phyloP scores from a whole-genome alignment of 495 filamentous ascomycete genomes.

The Podospora australis region DNA sequence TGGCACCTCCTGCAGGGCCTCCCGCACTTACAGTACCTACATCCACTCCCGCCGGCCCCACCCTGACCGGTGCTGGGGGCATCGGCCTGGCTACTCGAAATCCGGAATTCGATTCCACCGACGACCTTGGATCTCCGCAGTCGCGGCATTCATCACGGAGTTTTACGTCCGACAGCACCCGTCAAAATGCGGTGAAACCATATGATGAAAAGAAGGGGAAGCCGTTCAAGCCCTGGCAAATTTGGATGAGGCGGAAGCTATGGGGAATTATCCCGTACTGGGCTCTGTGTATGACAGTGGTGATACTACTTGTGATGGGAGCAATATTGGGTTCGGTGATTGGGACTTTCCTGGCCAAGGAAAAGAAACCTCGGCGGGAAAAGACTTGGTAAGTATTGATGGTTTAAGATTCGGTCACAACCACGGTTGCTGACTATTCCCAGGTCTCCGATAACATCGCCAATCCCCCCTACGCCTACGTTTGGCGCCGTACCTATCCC shows the following conservation, averaged over 20 bases:
- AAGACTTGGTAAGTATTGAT: slow-evolving; percentile 24
- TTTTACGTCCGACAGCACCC: slow-evolving; percentile 39
- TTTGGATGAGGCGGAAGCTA: slow-evolving; percentile 49
- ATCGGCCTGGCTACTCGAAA: slow-evolving; percentile 48
- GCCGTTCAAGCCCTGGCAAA: slow-evolving; percentile 48
- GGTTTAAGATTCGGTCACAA: too few species aligned
- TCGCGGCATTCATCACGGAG: slow-evolving; percentile 49
- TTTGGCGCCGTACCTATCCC: slow-evolving; percentile 60
- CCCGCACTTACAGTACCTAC: slow-evolving; percentile 3
- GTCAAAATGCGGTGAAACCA: slow-evolving; percentile 31
- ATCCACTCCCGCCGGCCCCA: neutral
- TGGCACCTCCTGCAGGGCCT: neutral
- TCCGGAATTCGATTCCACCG: slow-evolving; percentile 49
- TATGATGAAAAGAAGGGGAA: slow-evolving; percentile 39
- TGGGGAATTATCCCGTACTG: slow-evolving; percentile 64
- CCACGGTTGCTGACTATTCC: slow-evolving; percentile 12
- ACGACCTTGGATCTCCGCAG: slow-evolving; percentile 45
- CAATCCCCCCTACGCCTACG: slow-evolving; percentile 39
- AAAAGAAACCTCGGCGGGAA: slow-evolving; percentile 22
- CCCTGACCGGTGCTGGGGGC: slow-evolving; percentile 42
- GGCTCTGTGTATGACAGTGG: slow-evolving; percentile 52
- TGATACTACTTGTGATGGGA: slow-evolving; percentile 53
- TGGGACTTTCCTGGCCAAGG: slow-evolving; percentile 28
- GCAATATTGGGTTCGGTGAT: slow-evolving; percentile 56
- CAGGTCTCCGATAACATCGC: slow-evolving; percentile 16